Percentiles rank a stretch among this genome's conserved stretches.
These are phyloP conservation scores for Boletus calvinii DNA, from an alignment of 1,284 basidiomycete species.

Conservation along the genomic window DNA sequence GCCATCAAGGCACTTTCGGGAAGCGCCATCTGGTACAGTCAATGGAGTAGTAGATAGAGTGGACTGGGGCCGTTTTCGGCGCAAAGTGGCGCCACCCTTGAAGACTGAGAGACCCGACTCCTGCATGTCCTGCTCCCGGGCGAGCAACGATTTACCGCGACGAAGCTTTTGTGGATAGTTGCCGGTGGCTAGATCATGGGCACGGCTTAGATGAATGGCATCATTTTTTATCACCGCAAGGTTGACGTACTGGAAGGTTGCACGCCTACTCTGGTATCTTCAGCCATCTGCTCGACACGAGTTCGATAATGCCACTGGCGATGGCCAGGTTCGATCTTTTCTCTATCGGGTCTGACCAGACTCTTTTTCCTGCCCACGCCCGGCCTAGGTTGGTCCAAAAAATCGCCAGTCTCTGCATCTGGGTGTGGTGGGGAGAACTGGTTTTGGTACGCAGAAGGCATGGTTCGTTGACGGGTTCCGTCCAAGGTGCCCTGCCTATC, in stretches of 20 bases:
- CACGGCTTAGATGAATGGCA: slow-evolving; percentile 8
- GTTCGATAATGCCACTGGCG: slow-evolving; percentile 94
- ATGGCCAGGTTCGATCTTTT: slow-evolving; percentile 95
- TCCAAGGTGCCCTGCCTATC: slow-evolving; percentile 60
- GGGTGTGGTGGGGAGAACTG: slow-evolving; percentile 44
- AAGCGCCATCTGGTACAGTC: slow-evolving; percentile 41
- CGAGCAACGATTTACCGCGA: slow-evolving; percentile 85
- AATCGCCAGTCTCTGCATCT: slow-evolving; percentile 53
- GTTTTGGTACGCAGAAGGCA: slow-evolving; percentile 57
- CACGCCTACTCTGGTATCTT: slow-evolving; percentile 66
- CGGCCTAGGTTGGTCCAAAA: slow-evolving; percentile 35
- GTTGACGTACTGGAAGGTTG: slow-evolving; percentile 73
- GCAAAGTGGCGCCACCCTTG: slow-evolving; percentile 76
- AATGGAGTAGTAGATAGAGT: slow-evolving; percentile 36
- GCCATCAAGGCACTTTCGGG: slow-evolving; percentile 62
- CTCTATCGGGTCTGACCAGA: slow-evolving; percentile 90
- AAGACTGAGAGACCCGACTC: slow-evolving; percentile 88
- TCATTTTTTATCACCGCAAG: slow-evolving; percentile 8
- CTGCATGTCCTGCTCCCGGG: slow-evolving; percentile 80
- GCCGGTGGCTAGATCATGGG: slow-evolving; percentile 63
- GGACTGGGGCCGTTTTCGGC: slow-evolving; percentile 62
- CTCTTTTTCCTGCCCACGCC: slow-evolving; percentile 81
- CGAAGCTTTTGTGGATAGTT: slow-evolving; percentile 77
- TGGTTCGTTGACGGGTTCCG: slow-evolving; percentile 45
- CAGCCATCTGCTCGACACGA: slow-evolving; percentile 81